These are phyloP conservation scores for Brassica nigra DNA, from an alignment of 345 rosid species.

Conservation along the genomic window DNA sequence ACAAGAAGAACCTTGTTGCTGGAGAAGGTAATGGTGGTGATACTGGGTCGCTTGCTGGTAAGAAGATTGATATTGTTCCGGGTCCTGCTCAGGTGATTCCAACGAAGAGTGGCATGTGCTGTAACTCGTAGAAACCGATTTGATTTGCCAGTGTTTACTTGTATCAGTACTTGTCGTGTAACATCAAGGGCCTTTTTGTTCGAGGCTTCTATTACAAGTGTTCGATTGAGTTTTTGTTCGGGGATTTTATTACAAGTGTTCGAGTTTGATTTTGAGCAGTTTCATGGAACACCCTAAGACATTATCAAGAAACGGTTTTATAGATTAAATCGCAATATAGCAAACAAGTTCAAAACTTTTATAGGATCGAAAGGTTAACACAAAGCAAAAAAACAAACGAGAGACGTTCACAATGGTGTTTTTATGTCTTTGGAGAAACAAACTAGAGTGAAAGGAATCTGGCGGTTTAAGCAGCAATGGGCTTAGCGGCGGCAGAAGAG, in stretches of 20 bases:
- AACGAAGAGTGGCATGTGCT: constrained; percentile 52
- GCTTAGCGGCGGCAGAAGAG: constrained; percentile 80
- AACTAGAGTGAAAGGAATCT: constrained; percentile 12
- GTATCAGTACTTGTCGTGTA: neutral
- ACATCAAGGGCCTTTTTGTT: neutral
- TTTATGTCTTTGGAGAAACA: constrained; percentile 26
- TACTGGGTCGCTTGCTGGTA: constrained; percentile 47
- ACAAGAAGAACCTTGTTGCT: constrained; percentile 56
- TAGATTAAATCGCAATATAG: neutral
- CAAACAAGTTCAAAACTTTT: constrained; percentile 29
- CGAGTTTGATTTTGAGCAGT: neutral
- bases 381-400: neutral
- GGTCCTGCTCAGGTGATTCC: constrained; percentile 72
- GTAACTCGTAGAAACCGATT: constrained; percentile 39
- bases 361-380: neutral
- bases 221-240: too few species aligned
- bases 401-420: constrained; percentile 9
- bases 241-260: neutral
- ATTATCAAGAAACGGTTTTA: neutral
- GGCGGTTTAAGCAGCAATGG: constrained; percentile 52
- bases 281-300: neutral
- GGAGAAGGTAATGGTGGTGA: constrained; percentile 58
- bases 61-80: constrained; percentile 29
- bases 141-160: neutral
- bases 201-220: neutral